Evolutionary conservation across 1,139 yeast genomes (phyloP).

Genomic region (Lodderomyces orthopsilosis): DNA sequence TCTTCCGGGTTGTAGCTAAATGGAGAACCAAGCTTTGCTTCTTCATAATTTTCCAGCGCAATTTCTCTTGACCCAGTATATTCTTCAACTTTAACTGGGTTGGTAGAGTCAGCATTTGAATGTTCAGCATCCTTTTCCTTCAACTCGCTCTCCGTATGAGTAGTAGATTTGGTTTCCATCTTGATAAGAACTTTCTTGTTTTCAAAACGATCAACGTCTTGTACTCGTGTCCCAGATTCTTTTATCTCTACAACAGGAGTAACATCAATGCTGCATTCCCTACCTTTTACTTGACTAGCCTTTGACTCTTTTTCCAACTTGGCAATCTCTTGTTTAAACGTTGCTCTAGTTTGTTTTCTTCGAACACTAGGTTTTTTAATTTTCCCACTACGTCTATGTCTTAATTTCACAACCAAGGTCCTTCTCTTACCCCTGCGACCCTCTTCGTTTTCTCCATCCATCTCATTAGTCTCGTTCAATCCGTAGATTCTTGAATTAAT

Average conservation of each 20-base stretch:
- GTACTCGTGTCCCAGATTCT: not conserved
- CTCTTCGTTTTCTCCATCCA: not conserved
- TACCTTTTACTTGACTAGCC: no score
- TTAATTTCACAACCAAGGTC: not conserved
- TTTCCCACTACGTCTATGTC: slow-evolving; percentile 1
- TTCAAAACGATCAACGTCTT: not conserved
- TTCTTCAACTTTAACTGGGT: not conserved
- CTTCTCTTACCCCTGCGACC: not conserved
- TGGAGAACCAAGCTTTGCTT: not conserved
- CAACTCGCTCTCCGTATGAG: not conserved
- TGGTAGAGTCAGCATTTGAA: not conserved
- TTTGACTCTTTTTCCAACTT: not conserved
- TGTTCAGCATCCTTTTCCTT: not conserved
- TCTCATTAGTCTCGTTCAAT: slow-evolving; percentile 9
- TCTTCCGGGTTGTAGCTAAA: not conserved
- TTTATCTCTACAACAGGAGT: not conserved
- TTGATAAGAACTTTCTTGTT: not conserved
- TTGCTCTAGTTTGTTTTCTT: not conserved
- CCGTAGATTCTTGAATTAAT: slow-evolving; percentile 13
- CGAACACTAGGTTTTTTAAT: not conserved
- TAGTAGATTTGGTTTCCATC: not conserved
- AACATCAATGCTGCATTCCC: no score
- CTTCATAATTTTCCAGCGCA: no score
- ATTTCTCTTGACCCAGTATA: no score
- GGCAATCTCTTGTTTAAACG: not conserved